Percentiles rank a stretch among this genome's conserved stretches.
Conservation (phyloP, 345 rosid genomes). For the Euphorbia peplus region DNA sequence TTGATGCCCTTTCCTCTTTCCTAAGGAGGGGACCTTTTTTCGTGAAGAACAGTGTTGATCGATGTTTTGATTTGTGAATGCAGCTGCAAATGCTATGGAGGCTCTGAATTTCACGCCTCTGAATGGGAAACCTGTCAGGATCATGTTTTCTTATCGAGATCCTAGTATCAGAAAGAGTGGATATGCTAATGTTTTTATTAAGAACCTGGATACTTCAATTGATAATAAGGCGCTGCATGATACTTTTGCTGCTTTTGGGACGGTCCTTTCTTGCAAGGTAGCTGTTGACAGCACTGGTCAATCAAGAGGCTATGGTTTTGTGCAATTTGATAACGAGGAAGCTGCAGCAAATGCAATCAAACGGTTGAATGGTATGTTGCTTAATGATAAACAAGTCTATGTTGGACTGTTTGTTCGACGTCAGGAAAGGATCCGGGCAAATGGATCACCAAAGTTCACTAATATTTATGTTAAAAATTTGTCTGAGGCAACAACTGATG, state of each 20-base stretch:
- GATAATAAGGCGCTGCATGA: conserved; percentile 58
- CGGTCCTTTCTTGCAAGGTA: conserved; percentile 62
- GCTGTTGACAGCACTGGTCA: conserved; percentile 44
- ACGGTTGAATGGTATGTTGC: conserved; percentile 56
- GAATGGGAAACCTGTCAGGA: conserved; percentile 59
- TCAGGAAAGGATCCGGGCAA: conserved; percentile 39
- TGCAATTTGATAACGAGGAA: conserved; percentile 65
- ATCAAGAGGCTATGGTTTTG: conserved; percentile 63
- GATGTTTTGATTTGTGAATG: conserved; percentile 13
- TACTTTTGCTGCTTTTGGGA: conserved; percentile 54
- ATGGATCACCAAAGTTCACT: conserved; percentile 43
- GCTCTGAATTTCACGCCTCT: conserved; percentile 51
- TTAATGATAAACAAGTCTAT: conserved; percentile 61
- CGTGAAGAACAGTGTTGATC: conserved; percentile 1
- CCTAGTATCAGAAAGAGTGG: conserved; percentile 62
- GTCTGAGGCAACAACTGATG: conserved; percentile 51
- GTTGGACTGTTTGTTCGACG: conserved; percentile 55
- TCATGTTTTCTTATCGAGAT: conserved; percentile 72
- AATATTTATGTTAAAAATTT: conserved; percentile 66
- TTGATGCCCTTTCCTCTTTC: background rate
- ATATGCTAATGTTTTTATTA: conserved; percentile 63
- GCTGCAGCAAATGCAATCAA: conserved; percentile 51
- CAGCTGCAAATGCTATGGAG: conserved; percentile 66
- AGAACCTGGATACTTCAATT: conserved; percentile 55
- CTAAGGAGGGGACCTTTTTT: background rate